Evolutionary conservation across 345 rosid genomes (phyloP).

Genomic region (Iberis pinnata): DNA sequence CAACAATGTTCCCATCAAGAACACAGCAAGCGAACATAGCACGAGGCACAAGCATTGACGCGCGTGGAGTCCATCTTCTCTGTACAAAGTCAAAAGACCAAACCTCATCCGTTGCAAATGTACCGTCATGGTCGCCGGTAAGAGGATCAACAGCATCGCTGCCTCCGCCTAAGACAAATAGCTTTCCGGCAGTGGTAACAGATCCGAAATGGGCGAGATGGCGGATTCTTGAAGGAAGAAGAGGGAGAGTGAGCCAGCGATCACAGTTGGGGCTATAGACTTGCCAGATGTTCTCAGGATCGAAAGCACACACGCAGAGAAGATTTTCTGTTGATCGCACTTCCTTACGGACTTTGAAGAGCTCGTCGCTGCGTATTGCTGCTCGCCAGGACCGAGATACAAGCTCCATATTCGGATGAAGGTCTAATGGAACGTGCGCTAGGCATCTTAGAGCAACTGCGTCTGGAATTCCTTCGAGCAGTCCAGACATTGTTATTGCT

Average conservation of each 20-base stretch:
- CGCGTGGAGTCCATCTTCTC: constrained; percentile 56
- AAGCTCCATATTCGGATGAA: constrained; percentile 70
- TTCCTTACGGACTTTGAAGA: constrained; percentile 68
- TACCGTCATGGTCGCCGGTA: constrained; percentile 94
- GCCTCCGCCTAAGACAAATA: constrained; percentile 91
- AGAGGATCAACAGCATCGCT: constrained; percentile 88
- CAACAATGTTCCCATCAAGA: constrained; percentile 76
- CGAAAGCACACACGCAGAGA: constrained; percentile 77
- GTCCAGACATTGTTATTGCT: constrained; percentile 53
- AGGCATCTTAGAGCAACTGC: constrained; percentile 89
- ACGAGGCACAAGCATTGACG: constrained; percentile 87
- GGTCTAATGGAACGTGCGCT: constrained; percentile 74
- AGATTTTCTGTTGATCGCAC: constrained; percentile 61
- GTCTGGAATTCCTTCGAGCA: constrained; percentile 88
- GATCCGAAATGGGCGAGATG: constrained; percentile 82
- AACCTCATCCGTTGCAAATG: constrained; percentile 84
- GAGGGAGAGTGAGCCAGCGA: constrained; percentile 84
- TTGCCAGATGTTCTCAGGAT: constrained; percentile 95
- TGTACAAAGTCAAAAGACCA: constrained; percentile 85
- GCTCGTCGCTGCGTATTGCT: constrained; percentile 63
- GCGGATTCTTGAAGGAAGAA: constrained; percentile 78
- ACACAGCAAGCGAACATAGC: constrained; percentile 94
- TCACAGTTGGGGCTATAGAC: constrained; percentile 75
- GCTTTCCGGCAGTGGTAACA: constrained; percentile 55
- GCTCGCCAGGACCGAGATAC: constrained; percentile 93